These are phyloP conservation scores for Angomonas ambiguus DNA, from an alignment of 208 protist genomes.

Conservation along the genomic window DNA sequence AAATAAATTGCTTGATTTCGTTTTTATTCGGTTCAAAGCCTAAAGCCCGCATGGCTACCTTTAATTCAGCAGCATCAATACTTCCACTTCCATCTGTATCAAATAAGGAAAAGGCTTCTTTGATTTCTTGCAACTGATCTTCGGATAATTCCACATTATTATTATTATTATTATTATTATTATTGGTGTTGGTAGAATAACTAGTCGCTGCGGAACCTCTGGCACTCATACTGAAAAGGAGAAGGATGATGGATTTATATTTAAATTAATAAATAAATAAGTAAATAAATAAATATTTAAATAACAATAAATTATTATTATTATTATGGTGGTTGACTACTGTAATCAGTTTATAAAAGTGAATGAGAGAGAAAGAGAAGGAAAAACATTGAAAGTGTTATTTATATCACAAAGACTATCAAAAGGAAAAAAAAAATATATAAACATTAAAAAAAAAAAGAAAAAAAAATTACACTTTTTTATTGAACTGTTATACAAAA, in stretches of 20 bases:
- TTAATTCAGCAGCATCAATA: conserved; percentile 92
- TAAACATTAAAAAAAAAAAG: not conserved
- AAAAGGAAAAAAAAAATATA: not conserved
- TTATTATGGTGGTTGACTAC: no score
- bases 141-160: conserved; percentile 72
- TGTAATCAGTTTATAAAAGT: no score
- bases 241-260: no score
- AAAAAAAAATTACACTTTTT: not conserved
- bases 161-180: no score
- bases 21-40: conserved; percentile 94
- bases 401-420: not conserved
- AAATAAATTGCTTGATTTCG: conserved; percentile 88
- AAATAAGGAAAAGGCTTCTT: conserved; percentile 97
- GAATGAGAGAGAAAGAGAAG: not conserved
- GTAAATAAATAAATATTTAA: not conserved
- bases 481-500: no score
- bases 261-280: not conserved
- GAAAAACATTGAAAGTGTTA: no score
- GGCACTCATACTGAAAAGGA: no score
- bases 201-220: no score
- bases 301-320: no score
- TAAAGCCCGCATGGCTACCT: conserved; percentile 92
- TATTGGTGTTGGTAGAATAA: no score
- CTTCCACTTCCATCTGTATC: conserved; percentile 93
- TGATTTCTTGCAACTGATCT: conserved; percentile 90